Conservation (phyloP, 176 grass and related monocot genomes). For the Bonia amplexicaulis region DNA sequence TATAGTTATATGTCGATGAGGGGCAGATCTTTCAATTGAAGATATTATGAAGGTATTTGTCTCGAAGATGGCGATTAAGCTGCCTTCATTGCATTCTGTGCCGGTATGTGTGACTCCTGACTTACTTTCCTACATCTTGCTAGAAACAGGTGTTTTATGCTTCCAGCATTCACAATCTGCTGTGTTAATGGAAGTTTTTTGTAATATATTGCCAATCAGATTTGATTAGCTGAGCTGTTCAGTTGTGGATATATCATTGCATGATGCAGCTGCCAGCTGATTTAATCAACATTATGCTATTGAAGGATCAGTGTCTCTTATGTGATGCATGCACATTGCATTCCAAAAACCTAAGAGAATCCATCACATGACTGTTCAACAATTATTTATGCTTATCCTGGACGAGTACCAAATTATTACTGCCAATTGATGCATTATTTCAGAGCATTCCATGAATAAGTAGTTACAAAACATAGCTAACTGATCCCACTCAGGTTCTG, state of each 20-base stretch:
- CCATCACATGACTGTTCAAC: not conserved
- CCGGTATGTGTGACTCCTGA: not conserved
- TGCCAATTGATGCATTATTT: not conserved
- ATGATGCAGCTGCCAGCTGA: not conserved
- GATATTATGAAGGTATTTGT: not conserved
- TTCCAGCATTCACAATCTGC: not conserved
- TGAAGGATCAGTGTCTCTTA: not conserved
- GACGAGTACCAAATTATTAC: not conserved
- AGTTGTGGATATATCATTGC: not conserved
- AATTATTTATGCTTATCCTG: not conserved
- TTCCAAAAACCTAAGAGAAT: not conserved
- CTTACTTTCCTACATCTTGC: not conserved
- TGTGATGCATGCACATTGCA: not conserved
- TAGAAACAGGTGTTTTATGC: not conserved
- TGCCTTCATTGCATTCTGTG: not conserved
- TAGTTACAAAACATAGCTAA: not conserved
- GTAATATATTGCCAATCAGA: not conserved
- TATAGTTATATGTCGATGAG: not conserved
- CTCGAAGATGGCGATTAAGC: not conserved
- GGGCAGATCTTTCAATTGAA: not conserved
- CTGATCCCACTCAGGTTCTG: not conserved
- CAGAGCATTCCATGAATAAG: not conserved
- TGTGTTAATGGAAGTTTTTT: conserved; percentile 3
- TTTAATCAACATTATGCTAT: not conserved
- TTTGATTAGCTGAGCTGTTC: conserved; percentile 5